Conservation (phyloP, 2,329 filamentous ascomycete genomes). For the Rutstroemia sydowiana region DNA sequence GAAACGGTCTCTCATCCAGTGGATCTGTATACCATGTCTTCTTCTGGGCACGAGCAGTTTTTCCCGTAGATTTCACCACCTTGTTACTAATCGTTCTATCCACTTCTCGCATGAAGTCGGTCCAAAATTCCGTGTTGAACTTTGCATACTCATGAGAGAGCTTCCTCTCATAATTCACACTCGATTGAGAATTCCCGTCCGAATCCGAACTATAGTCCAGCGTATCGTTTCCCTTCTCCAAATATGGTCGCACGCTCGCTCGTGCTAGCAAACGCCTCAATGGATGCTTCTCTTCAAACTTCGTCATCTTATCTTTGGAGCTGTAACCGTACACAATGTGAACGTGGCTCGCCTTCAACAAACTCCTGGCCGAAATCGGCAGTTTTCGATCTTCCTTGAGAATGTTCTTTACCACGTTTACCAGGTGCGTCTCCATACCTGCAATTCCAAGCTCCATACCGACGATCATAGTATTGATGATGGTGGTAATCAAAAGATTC, state of each 20-base stretch:
- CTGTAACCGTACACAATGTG: neutral
- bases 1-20: slow-evolving; percentile 1
- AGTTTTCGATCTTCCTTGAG: slow-evolving; percentile 2
- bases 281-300: neutral
- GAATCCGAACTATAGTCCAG: neutral
- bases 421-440: neutral
- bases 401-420: neutral
- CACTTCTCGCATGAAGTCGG: neutral
- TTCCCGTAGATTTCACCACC: neutral
- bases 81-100: neutral
- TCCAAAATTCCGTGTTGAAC: neutral
- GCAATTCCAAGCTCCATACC: neutral
- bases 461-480: neutral
- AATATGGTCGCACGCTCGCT: neutral
- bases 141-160: neutral
- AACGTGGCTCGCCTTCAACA: slow-evolving; percentile 5
- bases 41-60: neutral
- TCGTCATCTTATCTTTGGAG: too few relatives aligned
- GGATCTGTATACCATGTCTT: slow-evolving; percentile 1
- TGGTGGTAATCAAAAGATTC: neutral
- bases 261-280: slow-evolving; percentile 9
- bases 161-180: neutral
- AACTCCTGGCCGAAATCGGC: neutral
- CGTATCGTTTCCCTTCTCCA: neutral
- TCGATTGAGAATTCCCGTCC: neutral